Evolutionary conservation across 2,329 filamentous ascomycete species (phyloP), one percentile per base, ranked within the genome.

Genomic region (Apiospora sp.): DNA sequence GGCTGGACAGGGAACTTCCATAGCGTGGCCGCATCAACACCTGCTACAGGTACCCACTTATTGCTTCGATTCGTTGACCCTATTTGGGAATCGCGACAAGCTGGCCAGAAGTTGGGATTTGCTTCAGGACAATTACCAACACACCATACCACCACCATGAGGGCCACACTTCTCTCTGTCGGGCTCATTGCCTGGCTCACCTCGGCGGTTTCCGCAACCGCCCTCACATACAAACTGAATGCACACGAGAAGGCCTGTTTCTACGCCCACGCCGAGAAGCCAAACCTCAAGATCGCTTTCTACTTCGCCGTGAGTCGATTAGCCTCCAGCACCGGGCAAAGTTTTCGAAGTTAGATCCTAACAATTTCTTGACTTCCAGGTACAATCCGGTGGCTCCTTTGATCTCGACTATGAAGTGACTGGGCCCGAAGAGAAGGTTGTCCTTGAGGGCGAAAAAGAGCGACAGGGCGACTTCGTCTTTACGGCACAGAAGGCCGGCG

Each of bases 401-500:
- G 96, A 99, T 87, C 90, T 99, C 84, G 95, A 98, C 83, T 99
- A 98, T 86, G 85, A 90, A 73, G 96, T 99, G 72, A 90, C 91
- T 69, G 95, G 94, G 27, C 96, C 97, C 41, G 90, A 89, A 76
- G 91, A 93, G 80, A 95, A 93, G 83, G 84, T 94, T 74, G 92
- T 99, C 74, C 85, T 98, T 79, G 91, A 95, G 74, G 96, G 95
- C 74, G 88, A 92, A 78, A 98, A 98, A 86, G 96, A 93, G 86
- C 91, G 96, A 76, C 96, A 98, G 85, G 96, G 96, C 71, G 96
- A 99, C 84, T 98, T 97, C 81, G 96, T 99, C 75, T 99, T 99
- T 84, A 98, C 95, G 0, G 96, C 95, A 67, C 94, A 94, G 79
- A 91, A 94, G 70, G 81, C 89, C 8, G 96, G 96, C 76, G 96